Conservation (phyloP, 1,284 basidiomycete genomes). For the Retiboletus flavoniger region DNA sequence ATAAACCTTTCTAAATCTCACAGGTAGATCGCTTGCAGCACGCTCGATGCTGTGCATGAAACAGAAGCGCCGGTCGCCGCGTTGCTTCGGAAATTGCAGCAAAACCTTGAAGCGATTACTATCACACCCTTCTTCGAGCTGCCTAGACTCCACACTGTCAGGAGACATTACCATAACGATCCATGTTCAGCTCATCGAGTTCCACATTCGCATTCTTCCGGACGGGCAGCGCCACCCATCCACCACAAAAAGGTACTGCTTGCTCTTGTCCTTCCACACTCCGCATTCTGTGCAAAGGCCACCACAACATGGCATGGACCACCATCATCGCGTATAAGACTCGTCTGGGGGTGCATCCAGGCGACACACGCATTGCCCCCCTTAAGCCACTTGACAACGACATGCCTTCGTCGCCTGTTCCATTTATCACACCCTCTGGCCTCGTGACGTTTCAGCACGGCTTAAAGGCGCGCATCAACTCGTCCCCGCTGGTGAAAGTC, state of each 20-base stretch:
- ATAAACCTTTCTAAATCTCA: slow-evolving; percentile 7
- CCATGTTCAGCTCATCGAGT: slow-evolving; percentile 7
- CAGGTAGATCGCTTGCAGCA: slow-evolving; percentile 13
- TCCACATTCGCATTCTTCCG: slow-evolving; percentile 12
- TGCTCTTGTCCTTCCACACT: slow-evolving; percentile 6
- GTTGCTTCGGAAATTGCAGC: slow-evolving; percentile 29
- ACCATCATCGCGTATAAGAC: slow-evolving; percentile 22
- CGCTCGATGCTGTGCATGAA: slow-evolving; percentile 29
- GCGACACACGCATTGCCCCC: slow-evolving; percentile 21
- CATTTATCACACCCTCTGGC: slow-evolving; percentile 28
- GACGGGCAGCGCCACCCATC: slow-evolving; percentile 10
- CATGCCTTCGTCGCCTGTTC: slow-evolving; percentile 29
- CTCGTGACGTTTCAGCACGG: slow-evolving; percentile 30
- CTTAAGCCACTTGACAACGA: slow-evolving; percentile 12
- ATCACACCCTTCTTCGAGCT: slow-evolving; percentile 19
- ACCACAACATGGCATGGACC: slow-evolving; percentile 21
- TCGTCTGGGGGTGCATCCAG: neutral
- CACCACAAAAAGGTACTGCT: slow-evolving; percentile 17
- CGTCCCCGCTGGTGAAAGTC: slow-evolving; percentile 27
- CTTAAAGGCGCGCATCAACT: slow-evolving; percentile 32
- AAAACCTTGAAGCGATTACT: slow-evolving; percentile 15
- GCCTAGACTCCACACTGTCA: slow-evolving; percentile 16
- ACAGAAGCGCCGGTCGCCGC: slow-evolving; percentile 24
- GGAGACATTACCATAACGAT: slow-evolving; percentile 18
- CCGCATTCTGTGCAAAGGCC: slow-evolving; percentile 21